Percentiles rank a stretch among this genome's conserved stretches.
These are phyloP conservation scores for Arthroderma sp. DNA, from an alignment of 2,329 filamentous ascomycete species.

Conservation along the genomic window DNA sequence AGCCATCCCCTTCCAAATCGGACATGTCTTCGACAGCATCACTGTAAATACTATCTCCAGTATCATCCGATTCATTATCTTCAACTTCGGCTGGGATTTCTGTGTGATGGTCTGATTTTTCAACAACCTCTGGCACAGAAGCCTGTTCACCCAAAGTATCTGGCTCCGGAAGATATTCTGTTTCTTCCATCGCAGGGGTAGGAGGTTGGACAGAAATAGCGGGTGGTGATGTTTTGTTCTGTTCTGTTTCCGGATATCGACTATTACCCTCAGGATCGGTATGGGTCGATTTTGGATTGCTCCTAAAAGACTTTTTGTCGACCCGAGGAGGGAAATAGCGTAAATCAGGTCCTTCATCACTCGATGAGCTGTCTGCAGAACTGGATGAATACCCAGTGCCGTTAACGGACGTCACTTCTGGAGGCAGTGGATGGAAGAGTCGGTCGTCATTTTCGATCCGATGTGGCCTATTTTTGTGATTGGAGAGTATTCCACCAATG, in stretches of 20 bases:
- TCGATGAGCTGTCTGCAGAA: conserved; percentile 33
- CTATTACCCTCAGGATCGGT: conserved; percentile 11
- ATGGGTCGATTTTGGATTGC: conserved; percentile 4
- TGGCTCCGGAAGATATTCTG: not conserved
- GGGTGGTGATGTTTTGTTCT: conserved; percentile 15
- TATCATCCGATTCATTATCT: conserved; percentile 24
- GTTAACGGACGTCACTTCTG: conserved; percentile 57
- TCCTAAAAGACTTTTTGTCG: not conserved
- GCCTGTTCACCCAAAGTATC: not conserved
- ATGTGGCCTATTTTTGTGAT: conserved; percentile 23
- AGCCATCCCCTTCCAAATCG: conserved; percentile 29
- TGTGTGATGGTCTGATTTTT: not conserved
- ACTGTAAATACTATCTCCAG: conserved; percentile 35
- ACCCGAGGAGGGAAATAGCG: not conserved
- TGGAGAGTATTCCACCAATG: conserved; percentile 37
- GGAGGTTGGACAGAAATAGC: conserved; percentile 35
- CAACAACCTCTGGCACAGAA: conserved; percentile 9
- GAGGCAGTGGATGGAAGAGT: conserved; percentile 49
- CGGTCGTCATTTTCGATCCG: not conserved
- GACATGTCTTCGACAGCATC: conserved; percentile 29
- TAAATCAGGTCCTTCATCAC: conserved; percentile 22
- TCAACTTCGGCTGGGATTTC: not conserved
- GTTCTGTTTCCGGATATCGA: not conserved
- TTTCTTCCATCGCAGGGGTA: conserved; percentile 32
- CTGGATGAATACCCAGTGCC: conserved; percentile 52